A percentile compares a stretch with the other conserved stretches of the same genome.
Evolutionary conservation across 2,329 filamentous ascomycete genomes (phyloP).

Genomic region (Stagonosporopsis cucurbitacearum): DNA sequence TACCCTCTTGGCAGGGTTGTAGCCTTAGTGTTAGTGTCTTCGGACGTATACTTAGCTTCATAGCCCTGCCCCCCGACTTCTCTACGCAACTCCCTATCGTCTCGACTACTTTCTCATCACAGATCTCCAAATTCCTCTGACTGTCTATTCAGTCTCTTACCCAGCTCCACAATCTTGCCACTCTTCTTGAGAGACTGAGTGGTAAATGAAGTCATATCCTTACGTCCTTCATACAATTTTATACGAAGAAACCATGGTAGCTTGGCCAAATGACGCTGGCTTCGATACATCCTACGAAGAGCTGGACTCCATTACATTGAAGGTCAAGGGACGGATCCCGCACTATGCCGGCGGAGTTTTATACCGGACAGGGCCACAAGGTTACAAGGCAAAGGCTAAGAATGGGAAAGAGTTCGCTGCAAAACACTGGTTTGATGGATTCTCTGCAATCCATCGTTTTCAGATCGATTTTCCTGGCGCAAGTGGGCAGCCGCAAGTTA

Average conservation of each 20-base stretch:
- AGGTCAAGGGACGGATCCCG: conserved; percentile 71
- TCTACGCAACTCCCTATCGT: neutral
- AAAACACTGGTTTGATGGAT: conserved; percentile 83
- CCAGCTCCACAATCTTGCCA: neutral
- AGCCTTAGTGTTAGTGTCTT: conserved; percentile 17
- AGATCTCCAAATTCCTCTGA: neutral
- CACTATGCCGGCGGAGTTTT: conserved; percentile 73
- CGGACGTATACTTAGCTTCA: neutral
- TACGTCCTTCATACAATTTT: neutral
- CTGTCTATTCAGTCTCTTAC: neutral
- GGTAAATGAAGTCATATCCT: neutral
- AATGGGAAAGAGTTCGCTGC: conserved; percentile 65
- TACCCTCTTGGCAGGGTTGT: conserved; percentile 1
- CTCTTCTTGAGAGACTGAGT: neutral
- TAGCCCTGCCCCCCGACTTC: neutral
- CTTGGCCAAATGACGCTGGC: conserved; percentile 42
- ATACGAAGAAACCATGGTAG: conserved; percentile 17
- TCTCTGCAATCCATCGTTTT: conserved; percentile 75
- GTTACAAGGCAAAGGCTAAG: conserved; percentile 66
- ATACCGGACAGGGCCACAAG: conserved; percentile 72
- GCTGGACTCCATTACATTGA: conserved; percentile 67
- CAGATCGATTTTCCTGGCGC: conserved; percentile 62
- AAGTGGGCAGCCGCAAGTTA: conserved; percentile 55
- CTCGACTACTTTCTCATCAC: neutral
- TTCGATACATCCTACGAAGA: conserved; percentile 73